These are phyloP conservation scores for Adiantum capillusveneris DNA, from an alignment of 75 land plant genomes.

Conservation along the genomic window DNA sequence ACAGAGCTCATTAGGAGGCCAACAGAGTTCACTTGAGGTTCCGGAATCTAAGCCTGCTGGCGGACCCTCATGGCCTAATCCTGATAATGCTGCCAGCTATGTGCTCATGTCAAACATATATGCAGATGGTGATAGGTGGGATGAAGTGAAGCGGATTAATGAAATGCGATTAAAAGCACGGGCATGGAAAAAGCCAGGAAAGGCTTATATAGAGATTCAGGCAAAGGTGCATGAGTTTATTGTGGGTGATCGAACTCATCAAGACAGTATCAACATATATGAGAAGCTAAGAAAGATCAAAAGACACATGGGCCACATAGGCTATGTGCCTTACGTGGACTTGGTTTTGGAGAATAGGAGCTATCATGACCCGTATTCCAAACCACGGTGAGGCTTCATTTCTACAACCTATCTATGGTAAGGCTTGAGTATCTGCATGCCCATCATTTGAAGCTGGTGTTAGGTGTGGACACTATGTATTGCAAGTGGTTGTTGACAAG, in stretches of 20 bases:
- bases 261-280: conserved; percentile 1
- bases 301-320: not conserved
- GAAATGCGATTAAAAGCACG: conserved; percentile 8
- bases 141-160: conserved; percentile 14
- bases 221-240: conserved; percentile 20
- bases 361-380: too few relatives aligned
- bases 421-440: too few relatives aligned
- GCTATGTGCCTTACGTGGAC: not conserved
- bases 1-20: too few relatives aligned
- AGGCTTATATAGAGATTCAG: conserved; percentile 20
- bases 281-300: not conserved
- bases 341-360: too few relatives aligned
- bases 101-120: conserved; percentile 29
- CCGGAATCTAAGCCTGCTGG: too few relatives aligned
- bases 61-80: conserved; percentile 17
- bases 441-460: too few relatives aligned
- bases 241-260: conserved; percentile 27
- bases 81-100: conserved; percentile 25
- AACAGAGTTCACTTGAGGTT: too few relatives aligned
- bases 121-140: conserved; percentile 22
- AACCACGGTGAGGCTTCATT: too few relatives aligned
- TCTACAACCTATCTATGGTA: too few relatives aligned
- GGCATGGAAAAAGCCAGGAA: conserved; percentile 20
- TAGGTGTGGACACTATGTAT: too few relatives aligned
- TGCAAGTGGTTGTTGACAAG: too few relatives aligned